These are phyloP conservation scores for Cordyceps militaris DNA, from an alignment of 2,329 filamentous ascomycete species.

Conservation along the genomic window DNA sequence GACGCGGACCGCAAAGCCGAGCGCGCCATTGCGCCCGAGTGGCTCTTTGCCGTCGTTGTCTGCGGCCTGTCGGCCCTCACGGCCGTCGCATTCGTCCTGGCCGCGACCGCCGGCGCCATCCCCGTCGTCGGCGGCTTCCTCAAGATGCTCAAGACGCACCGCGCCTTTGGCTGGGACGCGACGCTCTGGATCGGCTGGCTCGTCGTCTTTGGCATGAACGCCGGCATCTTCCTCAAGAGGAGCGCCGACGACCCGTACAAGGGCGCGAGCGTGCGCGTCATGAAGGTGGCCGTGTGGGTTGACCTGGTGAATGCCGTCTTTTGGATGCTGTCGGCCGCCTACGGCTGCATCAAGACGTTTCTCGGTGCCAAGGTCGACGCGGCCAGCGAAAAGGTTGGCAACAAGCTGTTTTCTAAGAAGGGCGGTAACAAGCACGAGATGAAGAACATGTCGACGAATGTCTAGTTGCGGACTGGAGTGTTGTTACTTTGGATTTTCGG, in stretches of 20 bases:
- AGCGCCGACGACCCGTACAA: constrained; percentile 45
- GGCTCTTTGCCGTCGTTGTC: constrained; percentile 57
- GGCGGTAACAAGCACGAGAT: constrained; percentile 7
- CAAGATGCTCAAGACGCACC: constrained; percentile 33
- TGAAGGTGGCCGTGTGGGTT: constrained; percentile 69
- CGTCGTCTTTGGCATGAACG: constrained; percentile 65
- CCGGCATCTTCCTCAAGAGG: constrained; percentile 58
- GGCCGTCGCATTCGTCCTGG: constrained; percentile 34
- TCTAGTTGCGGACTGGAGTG: constrained; percentile 12
- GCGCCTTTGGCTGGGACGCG: constrained; percentile 39
- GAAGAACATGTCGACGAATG: constrained; percentile 24
- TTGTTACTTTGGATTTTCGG: not conserved
- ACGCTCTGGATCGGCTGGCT: constrained; percentile 48
- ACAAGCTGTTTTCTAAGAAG: constrained; percentile 33
- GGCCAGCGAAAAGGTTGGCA: constrained; percentile 29
- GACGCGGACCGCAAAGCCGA: constrained; percentile 32
- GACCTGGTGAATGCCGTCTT: constrained; percentile 60
- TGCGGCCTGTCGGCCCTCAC: constrained; percentile 49
- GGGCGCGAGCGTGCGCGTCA: constrained; percentile 37
- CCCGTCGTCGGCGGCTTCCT: constrained; percentile 27
- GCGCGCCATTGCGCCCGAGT: constrained; percentile 44
- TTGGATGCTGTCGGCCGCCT: constrained; percentile 48
- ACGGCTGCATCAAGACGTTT: constrained; percentile 34
- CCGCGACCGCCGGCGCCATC: constrained; percentile 29
- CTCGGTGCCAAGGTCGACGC: constrained; percentile 35